Base-by-base conservation (phyloP, 2,329 filamentous ascomycete species). In the Hymenoscyphus infarciens region DNA sequence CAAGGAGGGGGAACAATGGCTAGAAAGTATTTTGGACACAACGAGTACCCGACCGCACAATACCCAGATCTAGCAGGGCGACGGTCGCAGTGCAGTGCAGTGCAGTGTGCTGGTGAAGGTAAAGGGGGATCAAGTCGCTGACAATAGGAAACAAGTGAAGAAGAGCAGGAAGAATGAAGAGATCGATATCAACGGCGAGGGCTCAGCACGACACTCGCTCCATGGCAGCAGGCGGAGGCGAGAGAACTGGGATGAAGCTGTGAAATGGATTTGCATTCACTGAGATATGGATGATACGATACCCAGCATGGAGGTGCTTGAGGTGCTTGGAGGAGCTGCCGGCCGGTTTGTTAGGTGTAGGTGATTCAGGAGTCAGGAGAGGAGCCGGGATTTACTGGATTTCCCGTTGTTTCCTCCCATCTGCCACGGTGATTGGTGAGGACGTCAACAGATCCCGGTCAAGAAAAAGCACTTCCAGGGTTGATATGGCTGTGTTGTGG, bases 191-290 rank as follows among this genome's bases (percentile, higher is more conserved):
- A 33, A 27, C 4, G 25, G 25, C 25, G 25, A 35, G 13, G 42
- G 25, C n/a, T 19, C n/a, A 49, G 42, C 8, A 35, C 33, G 33
- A 35, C 10, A 49, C 42, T 49, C 42, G 19, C 42, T 49, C 42
- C 42, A 49, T 49, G n/a, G 10, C 42, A 49, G 42, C 42, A 22
- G 42, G 42, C 33, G 39, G 7, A 45, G 39, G 19, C 42, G 42
- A 49, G 10, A 22, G 42, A 49, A 22, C 5, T 49, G n/a, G 25
- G 42, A 49, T 49, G 42, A 49, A 49, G 42, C 19, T 49, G 42
- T 49, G 42, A 49, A 22, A 49, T 49, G 42, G 42, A 15, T 49
- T 25, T 49, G 19, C 42, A 49, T 49, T 49, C 42, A 49, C 42
- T 25, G 1, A 22, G 19, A 49, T 22, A 49, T 49, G 42, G 42